Evolutionary conservation across 345 rosid species (phyloP), one percentile per base, ranked within the genome.

Genomic region (Citrus glauca): DNA sequence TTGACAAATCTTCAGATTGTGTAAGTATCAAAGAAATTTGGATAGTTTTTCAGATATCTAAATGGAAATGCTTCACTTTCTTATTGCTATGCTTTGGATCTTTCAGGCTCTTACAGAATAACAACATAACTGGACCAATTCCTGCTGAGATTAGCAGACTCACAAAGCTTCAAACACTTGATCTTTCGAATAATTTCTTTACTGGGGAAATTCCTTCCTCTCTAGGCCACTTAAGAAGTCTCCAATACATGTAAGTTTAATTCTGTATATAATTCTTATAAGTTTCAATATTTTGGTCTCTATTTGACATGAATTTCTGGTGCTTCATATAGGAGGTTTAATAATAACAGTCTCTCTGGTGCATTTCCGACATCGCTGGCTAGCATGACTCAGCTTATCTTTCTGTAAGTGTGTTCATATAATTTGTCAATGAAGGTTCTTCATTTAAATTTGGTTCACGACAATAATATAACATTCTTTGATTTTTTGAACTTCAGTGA

Each of bases 271-370:
- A n/a, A 62, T 27, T 19, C 38, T 7, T 27, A 8, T 9, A 19
- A 27, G 28, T 74, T 9, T 42, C 7, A 20, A 32, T 11, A 4
- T 13, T 32, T 65, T 71, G 25, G 35, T 66, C 62, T 56, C 24
- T 50, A 66, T 73, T 73, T 73, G 45, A 66, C 69, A 27, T 66
- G 32, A 56, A 55, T 35, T 59, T 37, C 71, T 53, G 67, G 37
- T 33, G 56, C 16, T 79, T n/a, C 16, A n/a, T 78, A 66, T 71
- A 96, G 99, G 97, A 91, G 93, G 88, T 86, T 96, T 74, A 96
- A 94, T 82, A 96, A 96, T 81, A 96, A 96, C 86, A 89, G 91
- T 84, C 92, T 96, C 75, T 86, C 91, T 2, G 93, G 98, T 77
- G 78, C 71, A 45, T 80, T 89, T 85, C 99, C 99, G 2, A 62